Base-by-base conservation (phyloP, 2,329 filamentous ascomycete species). In the Dendrostoma leiphaemia region DNA sequence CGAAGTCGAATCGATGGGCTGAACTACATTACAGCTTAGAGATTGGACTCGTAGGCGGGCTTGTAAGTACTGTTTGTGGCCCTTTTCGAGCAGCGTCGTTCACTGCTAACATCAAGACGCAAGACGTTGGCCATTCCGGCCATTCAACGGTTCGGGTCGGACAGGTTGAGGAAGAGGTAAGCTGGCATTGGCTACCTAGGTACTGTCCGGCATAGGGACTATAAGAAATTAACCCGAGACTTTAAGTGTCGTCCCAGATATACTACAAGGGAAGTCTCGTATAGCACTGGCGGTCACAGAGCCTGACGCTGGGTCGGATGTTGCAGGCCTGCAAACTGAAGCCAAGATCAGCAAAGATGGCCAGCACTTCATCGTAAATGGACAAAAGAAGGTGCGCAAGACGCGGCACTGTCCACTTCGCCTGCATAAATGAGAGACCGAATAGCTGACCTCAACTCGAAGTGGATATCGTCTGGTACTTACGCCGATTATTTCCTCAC, bases 391-490 rank as follows among this genome's bases (percentile, higher is more conserved):
- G 53, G 59, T 45, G 19, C 15, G 6, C 10, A 13, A 32, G 10
- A 6, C n/a, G n/a, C n/a, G n/a, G n/a, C n/a, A n/a, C n/a, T n/a
- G n/a, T n/a, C n/a, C n/a, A n/a, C n/a, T n/a, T n/a, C n/a, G n/a
- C n/a, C n/a, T n/a, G n/a, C n/a, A n/a, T n/a, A 6, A 15, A 15
- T 23, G 24, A 15, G 10, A 4, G 0, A 29, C 3, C 4, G 4
- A 38, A 1, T 32, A 8, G 26, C 40, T 46, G 13, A 40, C 32
- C 8, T n/a, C 4, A 3, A 12, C 4, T 6, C 3, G 10, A 24
- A 84, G 64, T 84, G 81, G 81, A 86, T 86, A 57, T 85, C 83
- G 1, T 81, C 81, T 43, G 79, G 73, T 29, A 75, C 80, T 9
- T 71, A 67, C 40, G 81, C 75, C 70, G 78, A 82, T 23, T 74